Percentiles rank a stretch among this genome's conserved stretches.
Conservation (phyloP, 2,329 filamentous ascomycete genomes). For the Fusarium sulawesiense region DNA sequence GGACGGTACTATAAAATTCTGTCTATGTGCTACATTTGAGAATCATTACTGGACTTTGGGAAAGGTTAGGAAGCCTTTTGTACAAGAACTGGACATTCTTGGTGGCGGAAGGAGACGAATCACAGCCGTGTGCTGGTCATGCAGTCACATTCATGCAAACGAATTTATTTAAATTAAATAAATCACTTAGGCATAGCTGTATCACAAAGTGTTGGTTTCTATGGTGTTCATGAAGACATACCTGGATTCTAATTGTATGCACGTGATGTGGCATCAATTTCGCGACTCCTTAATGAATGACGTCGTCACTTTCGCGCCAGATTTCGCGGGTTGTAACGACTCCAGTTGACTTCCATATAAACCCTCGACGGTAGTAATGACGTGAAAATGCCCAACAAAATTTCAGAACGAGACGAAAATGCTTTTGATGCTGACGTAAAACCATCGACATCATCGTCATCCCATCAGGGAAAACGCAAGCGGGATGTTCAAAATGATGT, state of each 20-base stretch:
- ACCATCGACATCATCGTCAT: background rate
- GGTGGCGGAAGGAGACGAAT: conserved; percentile 24
- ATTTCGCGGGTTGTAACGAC: background rate
- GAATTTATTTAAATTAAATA: conserved; percentile 28
- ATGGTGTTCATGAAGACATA: background rate
- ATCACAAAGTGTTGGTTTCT: background rate
- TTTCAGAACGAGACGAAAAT: conserved; percentile 4
- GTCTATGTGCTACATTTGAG: conserved; percentile 28
- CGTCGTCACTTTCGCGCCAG: conserved; percentile 31
- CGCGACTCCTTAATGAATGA: conserved; percentile 44
- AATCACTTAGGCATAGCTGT: background rate
- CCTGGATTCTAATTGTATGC: conserved; percentile 9
- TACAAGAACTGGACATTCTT: conserved; percentile 11
- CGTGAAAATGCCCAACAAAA: conserved; percentile 4
- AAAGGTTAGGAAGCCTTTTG: conserved; percentile 20
- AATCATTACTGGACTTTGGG: conserved; percentile 21
- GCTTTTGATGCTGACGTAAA: background rate
- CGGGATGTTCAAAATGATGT: conserved; percentile 22
- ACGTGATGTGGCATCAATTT: conserved; percentile 55
- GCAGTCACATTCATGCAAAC: conserved; percentile 35
- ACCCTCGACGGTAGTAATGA: conserved; percentile 1
- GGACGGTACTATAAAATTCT: conserved; percentile 40
- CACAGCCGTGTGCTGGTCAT: conserved; percentile 35
- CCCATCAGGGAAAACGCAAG: conserved; percentile 40
- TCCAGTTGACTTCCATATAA: background rate